Evolutionary conservation across 306 rosid species (phyloP), one percentile per base, ranked within the genome.

Genomic region (Macrotyloma uniflorum): DNA sequence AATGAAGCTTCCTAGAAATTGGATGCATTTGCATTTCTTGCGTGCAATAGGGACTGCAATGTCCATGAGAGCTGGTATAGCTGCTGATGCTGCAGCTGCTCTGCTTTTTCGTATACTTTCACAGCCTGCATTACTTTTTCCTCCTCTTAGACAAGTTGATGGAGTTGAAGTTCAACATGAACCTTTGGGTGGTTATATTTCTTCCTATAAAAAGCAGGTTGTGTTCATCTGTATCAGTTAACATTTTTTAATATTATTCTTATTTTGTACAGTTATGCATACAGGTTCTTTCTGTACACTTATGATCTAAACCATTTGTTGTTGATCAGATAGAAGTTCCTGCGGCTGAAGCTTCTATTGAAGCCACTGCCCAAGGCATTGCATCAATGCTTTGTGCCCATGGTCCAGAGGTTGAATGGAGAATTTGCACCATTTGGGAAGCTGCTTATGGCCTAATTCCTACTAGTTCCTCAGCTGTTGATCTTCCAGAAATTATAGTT

Each of bases 361-460:
- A 94, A 67, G 98, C 98, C 77, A 94, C 98, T 71, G 98, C 98
- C 58, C 98, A 94, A 85, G 98, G 98, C 62, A 92, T 94, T 80
- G 97, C 97, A 13, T 92, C 98, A 67, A 89, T 94, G 98, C 97
- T 94, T 69, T 92, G 97, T 80, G 97, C 98, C 61, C 98, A 94
- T 86, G 98, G 98, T 61, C 97, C 98, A 13, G 98, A 94, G 86
- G 98, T 94, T 86, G 98, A 94, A 87, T 94, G 98, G 98, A 88
- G 98, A 87, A 94, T 92, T 62, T 94, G 98, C 89, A 94, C 98
- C 64, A 94, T 94, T 51, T 94, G 98, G 98, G 97, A 94, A 86
- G 98, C 98, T 80, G 98, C 97, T 43, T 94, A 94, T 87, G 98
- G 98, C 74, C 85, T 94, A 77, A 94, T 94, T 82, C 98, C 97